These are phyloP conservation scores for Salvia splendens DNA, from an alignment of 257 asterid species.

Conservation along the genomic window DNA sequence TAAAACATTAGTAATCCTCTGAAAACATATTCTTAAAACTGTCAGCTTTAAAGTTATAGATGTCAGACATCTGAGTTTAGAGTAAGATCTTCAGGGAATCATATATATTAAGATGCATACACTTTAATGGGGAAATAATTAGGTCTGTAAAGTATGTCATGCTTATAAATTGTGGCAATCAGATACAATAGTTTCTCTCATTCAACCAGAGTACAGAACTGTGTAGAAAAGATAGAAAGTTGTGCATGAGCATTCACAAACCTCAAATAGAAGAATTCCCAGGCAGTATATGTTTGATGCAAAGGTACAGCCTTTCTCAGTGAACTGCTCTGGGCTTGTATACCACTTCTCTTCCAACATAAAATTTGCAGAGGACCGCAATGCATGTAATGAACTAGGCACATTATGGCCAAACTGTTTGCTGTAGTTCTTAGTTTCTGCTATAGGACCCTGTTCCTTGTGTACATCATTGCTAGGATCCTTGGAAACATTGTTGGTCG, in stretches of 20 bases:
- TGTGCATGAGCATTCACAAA: constrained; percentile 43
- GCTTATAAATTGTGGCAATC: constrained; percentile 22
- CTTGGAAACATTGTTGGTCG: constrained; percentile 35
- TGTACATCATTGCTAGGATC: constrained; percentile 39
- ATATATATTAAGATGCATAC: constrained; percentile 17
- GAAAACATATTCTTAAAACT: neutral
- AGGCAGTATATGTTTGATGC: constrained; percentile 81
- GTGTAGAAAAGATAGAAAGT: constrained; percentile 18
- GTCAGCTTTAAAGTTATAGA: constrained; percentile 12
- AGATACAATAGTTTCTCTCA: constrained; percentile 21
- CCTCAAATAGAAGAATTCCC: constrained; percentile 97
- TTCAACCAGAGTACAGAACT: constrained; percentile 15
- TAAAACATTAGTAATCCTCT: constrained; percentile 1
- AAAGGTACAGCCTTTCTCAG: constrained; percentile 53
- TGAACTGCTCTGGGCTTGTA: constrained; percentile 71
- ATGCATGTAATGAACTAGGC: constrained; percentile 41
- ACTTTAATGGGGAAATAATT: constrained; percentile 5
- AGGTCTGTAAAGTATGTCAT: constrained; percentile 4
- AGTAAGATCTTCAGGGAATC: constrained; percentile 29
- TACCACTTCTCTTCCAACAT: constrained; percentile 79
- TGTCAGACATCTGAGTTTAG: constrained; percentile 9
- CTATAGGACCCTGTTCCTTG: constrained; percentile 36
- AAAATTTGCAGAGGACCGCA: constrained; percentile 42
- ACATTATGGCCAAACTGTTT: constrained; percentile 36
- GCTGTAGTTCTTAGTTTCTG: constrained; percentile 37